These are phyloP conservation scores for Wickerhamiella cacticola DNA, from an alignment of 805 yeast genomes.

Conservation along the genomic window DNA sequence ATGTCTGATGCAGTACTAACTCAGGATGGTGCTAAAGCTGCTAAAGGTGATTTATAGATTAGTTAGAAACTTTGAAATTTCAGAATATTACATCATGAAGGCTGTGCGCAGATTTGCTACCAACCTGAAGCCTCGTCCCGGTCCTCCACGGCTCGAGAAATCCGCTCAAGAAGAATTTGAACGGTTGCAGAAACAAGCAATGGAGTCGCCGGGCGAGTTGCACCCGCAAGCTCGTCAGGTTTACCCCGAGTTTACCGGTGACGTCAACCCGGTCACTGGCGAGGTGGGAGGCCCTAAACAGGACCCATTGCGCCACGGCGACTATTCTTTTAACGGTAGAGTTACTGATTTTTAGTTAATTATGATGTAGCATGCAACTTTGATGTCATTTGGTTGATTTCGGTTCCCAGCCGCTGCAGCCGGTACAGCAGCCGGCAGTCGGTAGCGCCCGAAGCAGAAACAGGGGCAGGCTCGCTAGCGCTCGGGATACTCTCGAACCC, in stretches of 20 bases:
- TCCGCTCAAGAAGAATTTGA: slow-evolving; percentile 90
- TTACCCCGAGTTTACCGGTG: slow-evolving; percentile 93
- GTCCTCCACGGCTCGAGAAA: slow-evolving; percentile 66
- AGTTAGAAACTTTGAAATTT: background rate
- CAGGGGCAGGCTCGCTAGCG: background rate
- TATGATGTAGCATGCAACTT: slow-evolving; percentile 1
- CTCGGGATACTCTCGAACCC: background rate
- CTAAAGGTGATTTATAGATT: background rate
- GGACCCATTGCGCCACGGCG: slow-evolving; percentile 84
- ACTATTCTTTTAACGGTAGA: slow-evolving; percentile 91
- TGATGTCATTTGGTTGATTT: background rate
- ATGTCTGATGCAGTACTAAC: slow-evolving; percentile 31
- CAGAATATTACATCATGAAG: background rate
- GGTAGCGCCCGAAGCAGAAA: background rate
- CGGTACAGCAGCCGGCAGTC: background rate
- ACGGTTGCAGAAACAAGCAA: slow-evolving; percentile 64
- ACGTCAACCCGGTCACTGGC: slow-evolving; percentile 83
- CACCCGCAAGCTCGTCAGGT: slow-evolving; percentile 60
- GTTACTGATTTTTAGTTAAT: slow-evolving; percentile 71
- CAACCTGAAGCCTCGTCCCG: slow-evolving; percentile 27
- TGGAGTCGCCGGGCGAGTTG: slow-evolving; percentile 48
- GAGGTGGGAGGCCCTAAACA: slow-evolving; percentile 97
- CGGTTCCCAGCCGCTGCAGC: background rate
- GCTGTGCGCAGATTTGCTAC: background rate
- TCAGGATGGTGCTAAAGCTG: background rate